phyloP scores from a whole-genome alignment of 352 stramenopile species.

The Globisporangium apiculatum region DNA sequence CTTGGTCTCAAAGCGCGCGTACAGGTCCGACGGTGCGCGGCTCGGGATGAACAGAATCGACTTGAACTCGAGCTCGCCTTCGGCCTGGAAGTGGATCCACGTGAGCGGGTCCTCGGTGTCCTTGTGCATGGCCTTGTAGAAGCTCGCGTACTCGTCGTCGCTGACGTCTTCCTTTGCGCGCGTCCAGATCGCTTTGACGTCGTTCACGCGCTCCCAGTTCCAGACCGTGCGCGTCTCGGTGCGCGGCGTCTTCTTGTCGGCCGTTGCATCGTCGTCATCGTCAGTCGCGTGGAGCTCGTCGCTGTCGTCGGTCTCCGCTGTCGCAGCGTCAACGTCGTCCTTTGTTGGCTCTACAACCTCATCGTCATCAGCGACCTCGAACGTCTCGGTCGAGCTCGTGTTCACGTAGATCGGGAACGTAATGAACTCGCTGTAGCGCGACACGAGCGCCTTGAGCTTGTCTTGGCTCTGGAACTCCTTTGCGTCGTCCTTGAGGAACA shows the following conservation, averaged over 20 bases:
- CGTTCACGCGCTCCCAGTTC: slow-evolving; percentile 96
- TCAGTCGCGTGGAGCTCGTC: slow-evolving; percentile 36
- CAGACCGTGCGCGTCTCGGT: slow-evolving; percentile 93
- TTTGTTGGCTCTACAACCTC: slow-evolving; percentile 62
- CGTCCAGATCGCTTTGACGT: slow-evolving; percentile 97
- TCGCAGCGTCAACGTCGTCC: slow-evolving; percentile 31
- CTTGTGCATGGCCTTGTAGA: slow-evolving; percentile 96
- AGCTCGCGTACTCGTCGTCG: slow-evolving; percentile 98
- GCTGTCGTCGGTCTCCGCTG: slow-evolving; percentile 29
- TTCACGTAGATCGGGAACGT: slow-evolving; percentile 99
- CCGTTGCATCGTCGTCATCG: slow-evolving; percentile 26
- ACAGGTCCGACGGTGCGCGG: slow-evolving; percentile 79
- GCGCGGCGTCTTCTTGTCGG: slow-evolving; percentile 70
- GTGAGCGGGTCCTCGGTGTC: slow-evolving; percentile 83
- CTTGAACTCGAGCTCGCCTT: slow-evolving; percentile 99
- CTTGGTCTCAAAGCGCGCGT: slow-evolving; percentile 89
- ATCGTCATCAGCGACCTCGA: slow-evolving; percentile 86
- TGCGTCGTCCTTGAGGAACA: slow-evolving; percentile 98
- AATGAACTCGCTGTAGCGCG: slow-evolving; percentile 99
- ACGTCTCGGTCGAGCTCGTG: slow-evolving; percentile 87
- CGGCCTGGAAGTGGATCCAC: slow-evolving; percentile 99
- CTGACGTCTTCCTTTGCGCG: slow-evolving; percentile 94
- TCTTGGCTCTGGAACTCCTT: slow-evolving; percentile 93
- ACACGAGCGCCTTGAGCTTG: slow-evolving; percentile 93
- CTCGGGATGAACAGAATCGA: slow-evolving; percentile 97